phyloP scores from a whole-genome alignment of 176 grass and related monocot genomes.

The Musa acuminata region DNA sequence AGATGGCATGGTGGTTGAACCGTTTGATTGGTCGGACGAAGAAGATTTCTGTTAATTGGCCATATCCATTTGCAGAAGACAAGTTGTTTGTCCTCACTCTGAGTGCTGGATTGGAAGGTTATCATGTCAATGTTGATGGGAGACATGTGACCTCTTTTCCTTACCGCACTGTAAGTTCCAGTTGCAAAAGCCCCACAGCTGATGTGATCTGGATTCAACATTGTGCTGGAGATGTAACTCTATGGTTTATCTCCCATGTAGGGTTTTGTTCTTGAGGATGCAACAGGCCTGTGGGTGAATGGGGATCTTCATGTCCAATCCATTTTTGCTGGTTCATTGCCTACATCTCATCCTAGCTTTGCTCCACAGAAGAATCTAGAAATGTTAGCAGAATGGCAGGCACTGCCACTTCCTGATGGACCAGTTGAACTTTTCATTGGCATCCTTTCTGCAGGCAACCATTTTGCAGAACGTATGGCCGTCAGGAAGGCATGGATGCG shows the following conservation, averaged over 20 bases:
- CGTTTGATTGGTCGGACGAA: slow-evolving; percentile 58
- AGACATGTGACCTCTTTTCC: slow-evolving; percentile 69
- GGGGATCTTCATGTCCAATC: slow-evolving; percentile 67
- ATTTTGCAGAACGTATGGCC: slow-evolving; percentile 77
- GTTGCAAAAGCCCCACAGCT: not conserved
- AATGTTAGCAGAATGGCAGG: slow-evolving; percentile 47
- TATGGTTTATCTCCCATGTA: slow-evolving; percentile 2
- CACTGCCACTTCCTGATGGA: slow-evolving; percentile 36
- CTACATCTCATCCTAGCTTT: slow-evolving; percentile 52
- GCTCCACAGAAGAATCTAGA: slow-evolving; percentile 51
- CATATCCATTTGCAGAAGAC: slow-evolving; percentile 58
- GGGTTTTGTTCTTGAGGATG: slow-evolving; percentile 82
- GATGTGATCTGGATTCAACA: not conserved
- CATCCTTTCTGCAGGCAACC: slow-evolving; percentile 69
- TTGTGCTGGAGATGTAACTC: not conserved
- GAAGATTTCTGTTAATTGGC: slow-evolving; percentile 50
- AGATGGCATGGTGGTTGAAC: slow-evolving; percentile 85
- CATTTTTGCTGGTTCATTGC: slow-evolving; percentile 58
- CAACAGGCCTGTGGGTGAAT: slow-evolving; percentile 54
- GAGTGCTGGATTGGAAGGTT: slow-evolving; percentile 76
- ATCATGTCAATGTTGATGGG: slow-evolving; percentile 65
- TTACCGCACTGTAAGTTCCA: slow-evolving; percentile 60
- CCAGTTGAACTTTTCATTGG: slow-evolving; percentile 76
- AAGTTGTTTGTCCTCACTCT: slow-evolving; percentile 73
- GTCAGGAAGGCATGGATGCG: slow-evolving; percentile 89